Base-by-base conservation (phyloP, 176 grass and related monocot species). In the Carex scoparia region DNA sequence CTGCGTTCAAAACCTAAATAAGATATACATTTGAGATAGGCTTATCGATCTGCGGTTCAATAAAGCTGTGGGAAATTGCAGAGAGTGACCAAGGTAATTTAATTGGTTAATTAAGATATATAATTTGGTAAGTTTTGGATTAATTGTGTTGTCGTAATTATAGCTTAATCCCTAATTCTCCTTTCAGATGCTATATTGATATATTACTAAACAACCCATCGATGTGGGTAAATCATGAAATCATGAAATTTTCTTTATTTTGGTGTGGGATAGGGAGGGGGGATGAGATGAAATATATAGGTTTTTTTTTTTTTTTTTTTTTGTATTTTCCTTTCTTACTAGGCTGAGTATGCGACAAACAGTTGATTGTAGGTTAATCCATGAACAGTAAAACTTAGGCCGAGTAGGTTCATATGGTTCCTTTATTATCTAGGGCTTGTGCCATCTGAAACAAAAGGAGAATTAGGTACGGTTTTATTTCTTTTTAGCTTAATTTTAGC, bases 61-160 rank as follows among this genome's bases (percentile, higher is more conserved):
- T 97, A 97, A 92, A 94, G 89, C 90, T 94, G 94, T 97, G 94
- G 94, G 89, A 97, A 97, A 93, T 91, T 87, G 65, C 88, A 91
- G 84, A 84, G 81, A 93, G 86, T 87, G 89, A 68, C 86, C 91
- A 91, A 84, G 60, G 53, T 71, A 71, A 71, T 56, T 16, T 77
- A 56, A 79, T 57, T 58, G 53, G 19, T 65, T 14, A 81, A 59
- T 23, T 23, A 23, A 23, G 23, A 23, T 23, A 23, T 33, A 2
- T 10, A 48, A 48, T 68, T 65, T 30, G 60, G 73, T 53, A 67
- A 48, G 7, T 42, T 42, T 42, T 42, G 38, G 38, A 42, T 23
- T 23, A 23, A 23, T 23, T 23, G 23, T 23, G 23, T 23, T 23
- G 23, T 23, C 23, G 23, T 35, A 35, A 35, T 49, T 60, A 16